A percentile compares a stretch with the other conserved stretches of the same genome.
phyloP scores from a whole-genome alignment of 2,329 filamentous ascomycete genomes.

The Aspergillus niger region DNA sequence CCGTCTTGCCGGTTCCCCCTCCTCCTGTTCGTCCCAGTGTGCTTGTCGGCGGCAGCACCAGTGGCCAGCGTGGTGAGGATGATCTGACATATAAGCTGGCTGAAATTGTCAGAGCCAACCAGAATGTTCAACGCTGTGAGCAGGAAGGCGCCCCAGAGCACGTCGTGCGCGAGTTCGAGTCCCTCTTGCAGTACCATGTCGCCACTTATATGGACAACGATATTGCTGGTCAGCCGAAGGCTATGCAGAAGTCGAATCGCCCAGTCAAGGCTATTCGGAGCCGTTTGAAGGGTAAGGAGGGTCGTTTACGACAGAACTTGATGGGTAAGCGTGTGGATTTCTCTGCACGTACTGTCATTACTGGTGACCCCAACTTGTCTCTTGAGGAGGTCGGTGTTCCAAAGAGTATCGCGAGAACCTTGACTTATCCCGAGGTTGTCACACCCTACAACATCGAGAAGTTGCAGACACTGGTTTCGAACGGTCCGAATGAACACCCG shows the following conservation, averaged over 20 bases:
- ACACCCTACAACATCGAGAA: constrained; percentile 97
- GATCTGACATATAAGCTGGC: constrained; percentile 99
- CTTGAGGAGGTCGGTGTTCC: constrained; percentile 97
- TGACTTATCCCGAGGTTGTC: constrained; percentile 96
- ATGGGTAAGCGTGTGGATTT: constrained; percentile 99
- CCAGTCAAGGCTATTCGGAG: constrained; percentile 96
- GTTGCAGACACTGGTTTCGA: constrained; percentile 83
- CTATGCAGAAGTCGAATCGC: constrained; percentile 93
- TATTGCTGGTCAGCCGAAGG: constrained; percentile 91
- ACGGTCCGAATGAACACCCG: constrained; percentile 91
- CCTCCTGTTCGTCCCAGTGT: constrained; percentile 96
- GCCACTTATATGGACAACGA: constrained; percentile 99
- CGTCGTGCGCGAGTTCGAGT: constrained; percentile 87
- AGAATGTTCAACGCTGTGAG: constrained; percentile 87
- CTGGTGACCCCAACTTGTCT: constrained; percentile 93
- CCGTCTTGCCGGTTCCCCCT: constrained; percentile 90
- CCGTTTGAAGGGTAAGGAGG: constrained; percentile 98
- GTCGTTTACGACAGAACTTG: constrained; percentile 93
- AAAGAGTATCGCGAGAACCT: constrained; percentile 82
- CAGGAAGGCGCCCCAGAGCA: constrained; percentile 90
- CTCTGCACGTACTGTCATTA: constrained; percentile 98
- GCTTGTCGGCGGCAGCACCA: constrained; percentile 90
- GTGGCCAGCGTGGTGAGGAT: constrained; percentile 92
- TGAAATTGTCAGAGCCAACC: constrained; percentile 97
- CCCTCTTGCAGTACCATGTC: constrained; percentile 92